Evolutionary conservation across 352 stramenopile genomes (phyloP), one percentile per base, ranked within the genome.

Genomic region (Pythium phragmitis): DNA sequence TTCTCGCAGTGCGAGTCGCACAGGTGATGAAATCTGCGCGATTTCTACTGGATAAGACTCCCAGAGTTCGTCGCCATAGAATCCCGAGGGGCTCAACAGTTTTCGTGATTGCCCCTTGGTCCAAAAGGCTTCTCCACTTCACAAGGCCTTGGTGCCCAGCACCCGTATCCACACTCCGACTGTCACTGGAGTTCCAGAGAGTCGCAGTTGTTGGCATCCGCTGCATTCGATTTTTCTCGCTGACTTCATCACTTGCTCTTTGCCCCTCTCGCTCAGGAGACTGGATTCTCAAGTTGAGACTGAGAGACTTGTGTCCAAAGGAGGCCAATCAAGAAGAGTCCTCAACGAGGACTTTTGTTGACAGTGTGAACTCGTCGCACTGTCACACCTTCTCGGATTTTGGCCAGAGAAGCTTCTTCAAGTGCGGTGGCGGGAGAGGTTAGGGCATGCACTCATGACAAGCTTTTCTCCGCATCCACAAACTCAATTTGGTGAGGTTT

Each of bases 361-460:
- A 30, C 26, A 30, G 26, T 30, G 7, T 39, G 34, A 39, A 39
- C 3, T 13, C 4, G 14, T 51, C 1, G 55, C 55, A 42, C 55
- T 61, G 55, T 63, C 43, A 63, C 56, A 54, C 56, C 48, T 53
- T 28, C 36, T 33, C 30, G 16, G 17, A 39, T 47, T 55, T 52
- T n/a, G 41, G 39, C 16, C 7, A 9, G 12, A 37, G 39, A 36
- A 43, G 51, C 21, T 67, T 55, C 61, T 68, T 68, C 61, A 68
- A 68, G 51, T 68, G 61, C 61, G 45, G 51, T 46, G 26, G 61
- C 34, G 50, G 59, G 51, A 60, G 60, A 52, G 60, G 60, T 67
- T 67, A 67, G 60, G 60, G 60, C 30, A 28, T 21, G 16, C 7
- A 21, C 7, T 19, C 39, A 45, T 60, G 41, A 47, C 34, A 54